phyloP scores from a whole-genome alignment of 1,284 basidiomycete species.

The Sporisorium iseilematis-ciliati region DNA sequence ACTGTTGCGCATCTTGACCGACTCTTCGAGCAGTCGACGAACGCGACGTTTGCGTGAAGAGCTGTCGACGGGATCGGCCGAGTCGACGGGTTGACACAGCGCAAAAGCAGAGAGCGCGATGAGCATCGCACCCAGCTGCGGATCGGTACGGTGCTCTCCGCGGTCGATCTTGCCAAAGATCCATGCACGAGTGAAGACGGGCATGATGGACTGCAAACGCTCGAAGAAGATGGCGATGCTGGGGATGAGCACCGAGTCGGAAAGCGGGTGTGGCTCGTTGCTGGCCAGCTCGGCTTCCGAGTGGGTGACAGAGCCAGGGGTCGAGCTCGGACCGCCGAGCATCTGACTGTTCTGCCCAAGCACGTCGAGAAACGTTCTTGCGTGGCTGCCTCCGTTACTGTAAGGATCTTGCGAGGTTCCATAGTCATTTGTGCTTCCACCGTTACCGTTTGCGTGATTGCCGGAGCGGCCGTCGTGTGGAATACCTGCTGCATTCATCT shows the following conservation, averaged over 20 bases:
- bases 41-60: slow-evolving; percentile 41
- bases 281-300: slow-evolving; percentile 21
- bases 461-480: slow-evolving; percentile 8
- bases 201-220: slow-evolving; percentile 66
- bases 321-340: slow-evolving; percentile 27
- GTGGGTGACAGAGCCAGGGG: slow-evolving; percentile 38
- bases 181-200: slow-evolving; percentile 64
- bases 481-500: slow-evolving; percentile 29
- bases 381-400: slow-evolving; percentile 18
- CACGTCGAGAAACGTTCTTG: slow-evolving; percentile 46
- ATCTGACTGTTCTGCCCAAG: slow-evolving; percentile 44
- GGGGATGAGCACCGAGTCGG: slow-evolving; percentile 58
- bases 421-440: slow-evolving; percentile 10
- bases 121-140: slow-evolving; percentile 64
- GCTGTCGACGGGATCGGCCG: slow-evolving; percentile 46
- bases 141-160: slow-evolving; percentile 60
- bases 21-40: slow-evolving; percentile 48
- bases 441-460: slow-evolving; percentile 10
- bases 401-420: slow-evolving; percentile 16
- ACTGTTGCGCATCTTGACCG: slow-evolving; percentile 49
- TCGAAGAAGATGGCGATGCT: slow-evolving; percentile 67
- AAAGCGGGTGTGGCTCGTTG: slow-evolving; percentile 52
- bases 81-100: slow-evolving; percentile 55
- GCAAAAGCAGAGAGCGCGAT: slow-evolving; percentile 64
- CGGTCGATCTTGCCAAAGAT: slow-evolving; percentile 60